phyloP scores from a whole-genome alignment of 2,329 filamentous ascomycete species.

The Penicillium hordei region DNA sequence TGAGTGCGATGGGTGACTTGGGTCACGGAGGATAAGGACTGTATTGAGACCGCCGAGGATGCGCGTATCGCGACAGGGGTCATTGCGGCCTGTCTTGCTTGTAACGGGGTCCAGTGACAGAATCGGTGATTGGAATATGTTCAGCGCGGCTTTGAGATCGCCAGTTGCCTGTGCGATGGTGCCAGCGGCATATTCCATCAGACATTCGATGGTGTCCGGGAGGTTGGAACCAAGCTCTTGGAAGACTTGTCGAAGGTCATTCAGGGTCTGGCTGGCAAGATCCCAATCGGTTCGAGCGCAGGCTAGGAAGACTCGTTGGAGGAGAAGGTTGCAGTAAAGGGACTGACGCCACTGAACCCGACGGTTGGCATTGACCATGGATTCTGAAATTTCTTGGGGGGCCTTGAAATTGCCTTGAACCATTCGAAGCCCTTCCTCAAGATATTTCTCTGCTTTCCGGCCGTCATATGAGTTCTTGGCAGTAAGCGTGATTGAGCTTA shows the following conservation, averaged over 20 bases:
- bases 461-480: slow-evolving; percentile 57
- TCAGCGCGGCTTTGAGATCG: slow-evolving; percentile 66
- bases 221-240: slow-evolving; percentile 45
- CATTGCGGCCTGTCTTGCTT: slow-evolving; percentile 43
- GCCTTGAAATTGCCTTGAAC: slow-evolving; percentile 46
- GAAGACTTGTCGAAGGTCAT: slow-evolving; percentile 52
- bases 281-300: slow-evolving; percentile 71
- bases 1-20: slow-evolving; percentile 56
- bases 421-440: slow-evolving; percentile 58
- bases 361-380: slow-evolving; percentile 58
- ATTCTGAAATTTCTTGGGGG: slow-evolving; percentile 48
- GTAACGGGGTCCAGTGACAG: slow-evolving; percentile 54
- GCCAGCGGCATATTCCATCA: slow-evolving; percentile 71
- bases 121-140: slow-evolving; percentile 62
- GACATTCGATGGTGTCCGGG: slow-evolving; percentile 48
- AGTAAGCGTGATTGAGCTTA: slow-evolving; percentile 57
- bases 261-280: slow-evolving; percentile 59
- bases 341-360: slow-evolving; percentile 65
- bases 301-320: slow-evolving; percentile 69
- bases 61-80: slow-evolving; percentile 62
- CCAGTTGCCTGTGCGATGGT: slow-evolving; percentile 76
- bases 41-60: slow-evolving; percentile 65
- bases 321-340: slow-evolving; percentile 66
- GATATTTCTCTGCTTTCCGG: slow-evolving; percentile 56
- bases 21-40: slow-evolving; percentile 70